Base-by-base conservation (phyloP, 73 alveolate genomes). In the Stentor coeruleus region DNA sequence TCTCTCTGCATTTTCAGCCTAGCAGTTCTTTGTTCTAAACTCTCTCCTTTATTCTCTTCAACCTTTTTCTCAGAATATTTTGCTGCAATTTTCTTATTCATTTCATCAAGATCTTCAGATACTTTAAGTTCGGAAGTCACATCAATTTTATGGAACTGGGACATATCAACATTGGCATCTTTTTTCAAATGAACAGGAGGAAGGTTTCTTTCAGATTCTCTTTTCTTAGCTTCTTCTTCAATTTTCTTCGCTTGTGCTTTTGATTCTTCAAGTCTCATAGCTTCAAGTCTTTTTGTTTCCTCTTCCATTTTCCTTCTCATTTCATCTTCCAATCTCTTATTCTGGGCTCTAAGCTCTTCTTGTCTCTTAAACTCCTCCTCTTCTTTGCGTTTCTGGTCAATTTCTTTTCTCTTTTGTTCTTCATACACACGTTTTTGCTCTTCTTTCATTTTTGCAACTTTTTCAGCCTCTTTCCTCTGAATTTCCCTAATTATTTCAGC, bases 1-100 rank as follows among this genome's bases (percentile, higher is more conserved):
- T 79, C 86, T 15, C 86, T 14, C 41, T 79, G 86, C 42, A 20
- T 40, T 75, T 40, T 75, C 14, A 75, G 66, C 1, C 83, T 31
- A 37, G 26, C 81, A 14, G 0, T 2, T 14, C 83, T 15, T 75
- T 75, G 81, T 1, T 15, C 72, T n/a, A 75, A 66, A 15, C 59
- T 39, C 39, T 75, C 83, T 39, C n/a, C 83, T 75, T 30, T 66
- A 0, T 33, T 38, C 1, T 28, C 35, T 14, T 75, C 83, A 20
- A 14, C 0, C 15, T 15, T 26, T 35, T 75, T 20, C 1, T 75
- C 83, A 38, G 72, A 15, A n/a, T 75, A 20, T 20, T 35, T 75
- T 0, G 59, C 15, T 36, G 83, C 83, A 0, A 39, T 75, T 35
- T 75, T n/a, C 39, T 75, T 31, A 38, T 15, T n/a, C 11, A 14